Percentiles rank a stretch among this genome's conserved stretches.
These are phyloP conservation scores for Meredithiella fracta DNA, from an alignment of 2,329 filamentous ascomycete genomes.

Conservation along the genomic window DNA sequence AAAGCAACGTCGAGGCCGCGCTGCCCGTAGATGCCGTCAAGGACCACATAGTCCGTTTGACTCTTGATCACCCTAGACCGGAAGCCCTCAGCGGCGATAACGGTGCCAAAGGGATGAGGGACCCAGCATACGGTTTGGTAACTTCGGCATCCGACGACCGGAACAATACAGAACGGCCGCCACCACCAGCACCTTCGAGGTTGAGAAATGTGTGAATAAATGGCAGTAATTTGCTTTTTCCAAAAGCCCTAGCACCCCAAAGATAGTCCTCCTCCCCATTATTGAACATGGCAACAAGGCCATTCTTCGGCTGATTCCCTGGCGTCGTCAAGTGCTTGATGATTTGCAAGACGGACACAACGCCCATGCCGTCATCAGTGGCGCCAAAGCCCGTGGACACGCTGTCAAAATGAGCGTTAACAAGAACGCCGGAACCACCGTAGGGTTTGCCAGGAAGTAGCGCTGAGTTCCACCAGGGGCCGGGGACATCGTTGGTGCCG, in stretches of 20 bases:
- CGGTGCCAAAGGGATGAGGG: conserved; percentile 65
- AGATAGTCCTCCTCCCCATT: conserved; percentile 91
- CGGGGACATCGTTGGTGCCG: conserved; percentile 56
- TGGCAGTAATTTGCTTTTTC: conserved; percentile 62
- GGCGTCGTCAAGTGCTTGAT: conserved; percentile 68
- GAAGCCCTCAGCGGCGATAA: conserved; percentile 73
- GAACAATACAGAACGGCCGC: conserved; percentile 75
- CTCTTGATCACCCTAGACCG: conserved; percentile 62
- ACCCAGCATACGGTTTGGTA: conserved; percentile 57
- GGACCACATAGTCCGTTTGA: conserved; percentile 79
- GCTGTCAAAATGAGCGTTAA: conserved; percentile 91
- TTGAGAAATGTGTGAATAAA: conserved; percentile 84
- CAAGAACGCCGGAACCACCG: conserved; percentile 61
- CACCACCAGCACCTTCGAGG: conserved; percentile 84
- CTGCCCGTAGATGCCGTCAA: conserved; percentile 59
- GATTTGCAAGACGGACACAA: conserved; percentile 71
- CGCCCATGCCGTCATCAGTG: conserved; percentile 84
- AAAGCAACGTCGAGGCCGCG: conserved; percentile 87
- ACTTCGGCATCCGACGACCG: conserved; percentile 76
- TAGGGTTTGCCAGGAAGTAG: conserved; percentile 29
- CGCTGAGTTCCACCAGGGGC: conserved; percentile 52
- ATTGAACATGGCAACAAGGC: conserved; percentile 75
- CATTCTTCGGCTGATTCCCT: conserved; percentile 57
- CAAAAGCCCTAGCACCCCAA: conserved; percentile 72
- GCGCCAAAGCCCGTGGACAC: conserved; percentile 86